A percentile compares a stretch with the other conserved stretches of the same genome.
These are phyloP conservation scores for Brachypodium distachyon DNA, from an alignment of 202 grass and related monocot genomes.

Conservation along the genomic window DNA sequence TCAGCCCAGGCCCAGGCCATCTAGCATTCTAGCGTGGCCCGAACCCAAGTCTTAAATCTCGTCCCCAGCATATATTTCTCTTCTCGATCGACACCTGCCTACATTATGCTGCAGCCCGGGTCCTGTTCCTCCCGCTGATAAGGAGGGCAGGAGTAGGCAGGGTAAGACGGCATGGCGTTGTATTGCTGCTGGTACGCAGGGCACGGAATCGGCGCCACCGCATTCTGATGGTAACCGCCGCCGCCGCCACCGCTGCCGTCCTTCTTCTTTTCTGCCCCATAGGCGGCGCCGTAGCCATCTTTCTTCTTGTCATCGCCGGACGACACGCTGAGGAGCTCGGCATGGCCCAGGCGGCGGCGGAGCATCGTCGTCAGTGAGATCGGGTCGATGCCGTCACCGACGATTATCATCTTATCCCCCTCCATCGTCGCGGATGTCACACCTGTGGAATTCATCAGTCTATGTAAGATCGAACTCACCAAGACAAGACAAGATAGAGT, in stretches of 20 bases:
- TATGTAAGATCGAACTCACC: neutral
- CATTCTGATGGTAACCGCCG: neutral
- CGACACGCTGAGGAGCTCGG: slow-evolving; percentile 48
- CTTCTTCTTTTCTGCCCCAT: neutral
- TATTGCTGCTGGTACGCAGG: slow-evolving; percentile 32
- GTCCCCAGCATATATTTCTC: neutral
- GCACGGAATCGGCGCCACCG: neutral
- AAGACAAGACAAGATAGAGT: neutral
- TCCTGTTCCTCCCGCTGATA: slow-evolving; percentile 32
- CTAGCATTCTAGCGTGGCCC: neutral
- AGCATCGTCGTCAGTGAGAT: slow-evolving; percentile 53
- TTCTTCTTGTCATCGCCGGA: slow-evolving; percentile 55
- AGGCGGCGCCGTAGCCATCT: slow-evolving; percentile 15
- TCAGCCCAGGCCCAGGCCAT: neutral
- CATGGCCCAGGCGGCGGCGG: slow-evolving; percentile 45
- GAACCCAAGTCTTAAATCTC: neutral
- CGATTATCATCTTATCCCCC: slow-evolving; percentile 41
- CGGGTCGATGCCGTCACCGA: slow-evolving; percentile 43
- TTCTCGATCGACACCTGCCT: neutral
- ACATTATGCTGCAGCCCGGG: slow-evolving; percentile 42
- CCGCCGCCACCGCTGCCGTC: neutral
- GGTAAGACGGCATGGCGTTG: slow-evolving; percentile 26
- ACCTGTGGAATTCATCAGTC: slow-evolving; percentile 5
- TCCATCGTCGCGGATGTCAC: slow-evolving; percentile 62
- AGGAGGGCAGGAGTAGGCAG: slow-evolving; percentile 20